Evolutionary conservation across 2,329 filamentous ascomycete genomes (phyloP).

Genomic region (Exophiala bonariae): DNA sequence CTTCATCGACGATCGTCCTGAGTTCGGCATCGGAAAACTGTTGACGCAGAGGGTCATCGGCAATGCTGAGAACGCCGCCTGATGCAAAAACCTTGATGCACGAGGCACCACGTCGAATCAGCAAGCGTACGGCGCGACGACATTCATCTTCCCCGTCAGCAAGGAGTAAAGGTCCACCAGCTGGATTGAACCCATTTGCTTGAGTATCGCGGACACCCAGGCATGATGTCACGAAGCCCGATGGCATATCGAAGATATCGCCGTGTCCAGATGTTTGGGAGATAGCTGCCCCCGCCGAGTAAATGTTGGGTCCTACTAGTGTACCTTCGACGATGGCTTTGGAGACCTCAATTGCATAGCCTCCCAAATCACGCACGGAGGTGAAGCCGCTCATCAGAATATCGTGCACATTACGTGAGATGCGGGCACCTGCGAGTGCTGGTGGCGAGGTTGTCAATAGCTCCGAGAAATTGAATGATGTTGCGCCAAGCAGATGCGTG

Average conservation of each 20-base stretch:
- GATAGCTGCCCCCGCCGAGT: constrained; percentile 46
- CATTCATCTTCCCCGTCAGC: constrained; percentile 51
- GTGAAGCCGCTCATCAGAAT: constrained; percentile 53
- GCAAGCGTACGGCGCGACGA: constrained; percentile 42
- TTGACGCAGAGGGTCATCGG: constrained; percentile 44
- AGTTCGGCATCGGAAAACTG: constrained; percentile 50
- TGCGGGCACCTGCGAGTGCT: constrained; percentile 43
- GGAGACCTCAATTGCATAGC: constrained; percentile 47
- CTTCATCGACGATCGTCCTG: constrained; percentile 46
- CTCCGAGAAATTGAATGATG: constrained; percentile 23
- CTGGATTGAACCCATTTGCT: constrained; percentile 10
- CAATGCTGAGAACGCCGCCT: constrained; percentile 46
- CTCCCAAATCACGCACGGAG: constrained; percentile 51
- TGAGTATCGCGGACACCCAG: constrained; percentile 20
- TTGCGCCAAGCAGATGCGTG: constrained; percentile 47
- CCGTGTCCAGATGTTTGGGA: constrained; percentile 53
- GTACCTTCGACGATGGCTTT: constrained; percentile 45
- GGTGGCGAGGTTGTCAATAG: constrained; percentile 23
- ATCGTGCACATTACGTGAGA: constrained; percentile 41
- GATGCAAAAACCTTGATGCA: constrained; percentile 50
- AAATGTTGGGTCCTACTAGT: constrained; percentile 51
- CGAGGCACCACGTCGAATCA: constrained; percentile 48
- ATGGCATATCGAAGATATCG: constrained; percentile 43
- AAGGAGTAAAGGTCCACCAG: constrained; percentile 27
- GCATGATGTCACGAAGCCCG: constrained; percentile 20